Conservation (phyloP, 352 stramenopile species). For the Phytophthora brassicae region DNA sequence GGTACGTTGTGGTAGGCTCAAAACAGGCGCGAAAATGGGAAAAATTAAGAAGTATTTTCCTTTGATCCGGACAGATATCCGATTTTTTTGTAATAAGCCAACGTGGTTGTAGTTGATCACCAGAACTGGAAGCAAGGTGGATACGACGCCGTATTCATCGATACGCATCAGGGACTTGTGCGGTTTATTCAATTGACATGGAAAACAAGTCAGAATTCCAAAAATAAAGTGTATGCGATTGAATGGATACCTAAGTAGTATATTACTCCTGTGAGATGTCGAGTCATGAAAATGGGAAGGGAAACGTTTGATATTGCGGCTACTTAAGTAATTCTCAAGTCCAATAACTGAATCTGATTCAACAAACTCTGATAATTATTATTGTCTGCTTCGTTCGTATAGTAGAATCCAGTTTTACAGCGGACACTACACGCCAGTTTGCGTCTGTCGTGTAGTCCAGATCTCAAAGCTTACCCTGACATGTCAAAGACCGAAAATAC, state of each 20-base stretch:
- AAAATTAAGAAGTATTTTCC: not conserved
- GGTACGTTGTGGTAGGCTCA: not conserved
- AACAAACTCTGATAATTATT: too few relatives aligned
- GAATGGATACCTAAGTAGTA: too few relatives aligned
- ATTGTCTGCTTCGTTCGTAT: too few relatives aligned
- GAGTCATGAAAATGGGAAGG: too few relatives aligned
- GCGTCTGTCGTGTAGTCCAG: slow-evolving; percentile 10
- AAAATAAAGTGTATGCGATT: too few relatives aligned
- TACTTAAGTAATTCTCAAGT: too few relatives aligned
- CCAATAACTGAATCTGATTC: too few relatives aligned
- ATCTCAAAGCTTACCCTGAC: slow-evolving; percentile 43
- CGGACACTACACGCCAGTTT: not conserved
- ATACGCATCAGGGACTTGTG: not conserved
- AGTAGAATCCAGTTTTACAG: too few relatives aligned
- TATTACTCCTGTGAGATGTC: too few relatives aligned
- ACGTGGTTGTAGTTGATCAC: not conserved
- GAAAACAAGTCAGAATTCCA: too few relatives aligned
- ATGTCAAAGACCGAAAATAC: not conserved
- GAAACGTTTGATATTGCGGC: too few relatives aligned
- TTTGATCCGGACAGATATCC: slow-evolving; percentile 8
- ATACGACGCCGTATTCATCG: slow-evolving; percentile 2
- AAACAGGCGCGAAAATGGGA: not conserved
- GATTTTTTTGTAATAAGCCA: not conserved
- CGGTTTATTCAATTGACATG: not conserved
- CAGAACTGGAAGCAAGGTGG: slow-evolving; percentile 2